Evolutionary conservation across 1,139 yeast genomes (phyloP).

Genomic region (Starmera stellimalicola): DNA sequence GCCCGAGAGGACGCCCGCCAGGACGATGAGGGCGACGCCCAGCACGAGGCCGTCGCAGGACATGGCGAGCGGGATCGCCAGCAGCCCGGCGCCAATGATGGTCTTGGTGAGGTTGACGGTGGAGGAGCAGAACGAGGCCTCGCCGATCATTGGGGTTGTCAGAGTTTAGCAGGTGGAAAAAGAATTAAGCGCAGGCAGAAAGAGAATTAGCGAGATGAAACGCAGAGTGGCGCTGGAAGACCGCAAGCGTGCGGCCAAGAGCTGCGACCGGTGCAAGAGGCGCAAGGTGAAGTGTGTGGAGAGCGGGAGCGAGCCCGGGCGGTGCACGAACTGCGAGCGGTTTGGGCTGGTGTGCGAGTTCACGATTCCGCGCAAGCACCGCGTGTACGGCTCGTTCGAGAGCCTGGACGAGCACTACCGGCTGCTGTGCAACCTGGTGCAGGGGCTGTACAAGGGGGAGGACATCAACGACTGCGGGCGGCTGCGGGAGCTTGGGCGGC

Average conservation of each 20-base stretch:
- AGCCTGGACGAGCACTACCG: conserved; percentile 31
- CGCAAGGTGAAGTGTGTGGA: conserved; percentile 35
- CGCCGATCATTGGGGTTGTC: too few relatives aligned
- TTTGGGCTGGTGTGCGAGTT: conserved; percentile 31
- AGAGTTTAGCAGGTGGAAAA: too few relatives aligned
- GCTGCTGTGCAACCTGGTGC: conserved; percentile 26
- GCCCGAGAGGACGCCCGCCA: conserved; percentile 75
- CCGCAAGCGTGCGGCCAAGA: conserved; percentile 30
- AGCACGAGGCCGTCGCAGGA: conserved; percentile 72
- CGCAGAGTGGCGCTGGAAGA: conserved; percentile 26
- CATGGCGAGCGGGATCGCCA: conserved; percentile 88
- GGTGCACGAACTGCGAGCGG: conserved; percentile 29
- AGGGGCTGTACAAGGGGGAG: conserved; percentile 31
- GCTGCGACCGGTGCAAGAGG: conserved; percentile 37
- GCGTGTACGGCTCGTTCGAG: conserved; percentile 28
- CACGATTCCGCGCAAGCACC: conserved; percentile 28
- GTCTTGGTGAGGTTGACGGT: conserved; percentile 58
- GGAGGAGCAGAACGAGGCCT: too few relatives aligned
- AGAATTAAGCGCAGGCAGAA: too few relatives aligned
- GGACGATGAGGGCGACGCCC: conserved; percentile 53
- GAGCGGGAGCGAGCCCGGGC: conserved; percentile 22
- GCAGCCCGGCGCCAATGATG: conserved; percentile 82
- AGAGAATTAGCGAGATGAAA: conserved; percentile 19
- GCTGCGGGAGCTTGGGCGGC: conserved; percentile 25
- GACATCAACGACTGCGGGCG: conserved; percentile 31